Conservation (phyloP, 1,139 yeast genomes). For the Scheffersomyces titani region DNA sequence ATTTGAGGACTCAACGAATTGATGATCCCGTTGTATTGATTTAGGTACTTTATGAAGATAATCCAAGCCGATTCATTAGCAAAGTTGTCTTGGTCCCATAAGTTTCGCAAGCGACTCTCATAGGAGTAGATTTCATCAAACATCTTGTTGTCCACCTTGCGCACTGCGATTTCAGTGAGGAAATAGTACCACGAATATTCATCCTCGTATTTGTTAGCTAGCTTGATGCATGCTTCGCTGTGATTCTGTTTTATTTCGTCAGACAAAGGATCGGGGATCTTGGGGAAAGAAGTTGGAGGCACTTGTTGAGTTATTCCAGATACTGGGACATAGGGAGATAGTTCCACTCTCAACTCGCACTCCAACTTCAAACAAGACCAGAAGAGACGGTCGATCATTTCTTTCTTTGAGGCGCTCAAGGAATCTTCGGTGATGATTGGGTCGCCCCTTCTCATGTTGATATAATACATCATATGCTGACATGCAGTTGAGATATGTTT, state of each 20-base stretch:
- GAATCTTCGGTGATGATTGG: not conserved
- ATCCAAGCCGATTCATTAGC: conserved; percentile 27
- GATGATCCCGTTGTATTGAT: conserved; percentile 44
- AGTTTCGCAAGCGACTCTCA: conserved; percentile 11
- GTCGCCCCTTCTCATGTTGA: conserved; percentile 13
- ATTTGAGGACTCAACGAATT: conserved; percentile 38
- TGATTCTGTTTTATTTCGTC: conserved; percentile 16
- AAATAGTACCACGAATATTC: conserved; percentile 50
- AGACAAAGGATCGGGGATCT: conserved; percentile 33
- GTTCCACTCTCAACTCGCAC: conserved; percentile 45
- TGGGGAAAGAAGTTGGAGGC: conserved; percentile 47
- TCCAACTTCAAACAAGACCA: conserved; percentile 51
- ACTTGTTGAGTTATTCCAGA: conserved; percentile 43
- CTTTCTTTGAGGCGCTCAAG: conserved; percentile 11
- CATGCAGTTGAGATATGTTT: conserved; percentile 32
- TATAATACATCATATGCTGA: conserved; percentile 35
- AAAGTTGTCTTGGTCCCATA: conserved; percentile 34
- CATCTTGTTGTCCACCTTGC: conserved; percentile 48
- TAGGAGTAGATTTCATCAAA: conserved; percentile 38
- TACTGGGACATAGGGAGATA: conserved; percentile 43
- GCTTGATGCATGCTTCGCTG: conserved; percentile 27
- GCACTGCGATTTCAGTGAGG: conserved; percentile 49
- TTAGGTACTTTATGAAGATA: conserved; percentile 34
- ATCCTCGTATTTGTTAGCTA: conserved; percentile 35
- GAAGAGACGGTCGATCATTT: conserved; percentile 39